Conservation (phyloP, 2,329 filamentous ascomycete species). For the Colletotrichum cuscutae region DNA sequence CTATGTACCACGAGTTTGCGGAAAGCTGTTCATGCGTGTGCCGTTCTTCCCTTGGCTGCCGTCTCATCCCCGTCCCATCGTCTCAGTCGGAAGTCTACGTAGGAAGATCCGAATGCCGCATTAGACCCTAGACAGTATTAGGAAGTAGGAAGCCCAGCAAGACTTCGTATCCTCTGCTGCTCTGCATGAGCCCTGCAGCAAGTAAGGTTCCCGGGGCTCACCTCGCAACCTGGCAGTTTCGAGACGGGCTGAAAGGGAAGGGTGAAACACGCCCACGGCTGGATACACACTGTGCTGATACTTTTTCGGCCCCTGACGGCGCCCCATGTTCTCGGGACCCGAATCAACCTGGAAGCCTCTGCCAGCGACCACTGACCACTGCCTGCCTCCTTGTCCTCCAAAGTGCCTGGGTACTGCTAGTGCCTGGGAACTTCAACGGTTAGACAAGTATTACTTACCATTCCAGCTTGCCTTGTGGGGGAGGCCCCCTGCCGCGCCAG, state of each 20-base stretch:
- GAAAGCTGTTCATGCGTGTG: not conserved
- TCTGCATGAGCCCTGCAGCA: not conserved
- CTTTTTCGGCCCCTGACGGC: not conserved
- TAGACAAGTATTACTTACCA: not conserved
- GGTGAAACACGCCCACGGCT: constrained; percentile 4
- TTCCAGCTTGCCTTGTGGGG: not conserved
- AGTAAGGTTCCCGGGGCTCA: not conserved
- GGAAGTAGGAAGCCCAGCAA: not conserved
- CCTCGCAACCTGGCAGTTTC: constrained; percentile 3
- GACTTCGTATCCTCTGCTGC: not conserved
- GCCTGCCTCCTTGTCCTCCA: no score
- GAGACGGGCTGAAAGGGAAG: not conserved
- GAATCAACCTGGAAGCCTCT: not conserved
- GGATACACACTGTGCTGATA: not conserved
- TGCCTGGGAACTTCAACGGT: no score
- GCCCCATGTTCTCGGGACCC: not conserved
- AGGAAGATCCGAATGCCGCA: not conserved
- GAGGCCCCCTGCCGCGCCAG: not conserved
- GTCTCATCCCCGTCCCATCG: constrained; percentile 4
- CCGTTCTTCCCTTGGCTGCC: not conserved
- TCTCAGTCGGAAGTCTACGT: not conserved
- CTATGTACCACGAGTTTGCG: not conserved
- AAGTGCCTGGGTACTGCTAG: no score
- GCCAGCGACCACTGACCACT: no score
- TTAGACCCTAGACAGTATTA: not conserved